Evolutionary conservation across 2,329 filamentous ascomycete genomes (phyloP).

Genomic region (Hypoxylon sp.): DNA sequence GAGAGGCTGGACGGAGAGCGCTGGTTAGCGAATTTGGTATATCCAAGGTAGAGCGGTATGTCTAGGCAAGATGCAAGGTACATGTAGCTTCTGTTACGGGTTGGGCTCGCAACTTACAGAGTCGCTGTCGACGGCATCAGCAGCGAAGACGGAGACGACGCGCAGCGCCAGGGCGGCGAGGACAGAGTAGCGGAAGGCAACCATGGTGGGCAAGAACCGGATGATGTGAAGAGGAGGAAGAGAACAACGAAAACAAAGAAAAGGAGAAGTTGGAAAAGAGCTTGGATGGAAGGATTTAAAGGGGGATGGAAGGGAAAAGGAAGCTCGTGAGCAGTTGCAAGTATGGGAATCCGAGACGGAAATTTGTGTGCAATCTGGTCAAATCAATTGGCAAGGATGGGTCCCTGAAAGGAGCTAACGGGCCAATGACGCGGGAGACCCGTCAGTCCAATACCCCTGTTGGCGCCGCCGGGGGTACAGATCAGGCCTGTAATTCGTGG

Average conservation of each 20-base stretch:
- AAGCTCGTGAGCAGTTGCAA: neutral
- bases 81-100: neutral
- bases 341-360: neutral
- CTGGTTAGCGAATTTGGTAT: conserved; percentile 10
- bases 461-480: neutral
- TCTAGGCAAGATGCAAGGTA: neutral
- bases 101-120: conserved; percentile 41
- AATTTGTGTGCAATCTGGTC: conserved; percentile 39
- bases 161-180: conserved; percentile 47
- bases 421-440: conserved; percentile 33
- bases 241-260: conserved; percentile 10
- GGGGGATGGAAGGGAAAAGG: conserved; percentile 11
- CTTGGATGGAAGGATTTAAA: neutral
- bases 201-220: conserved; percentile 39
- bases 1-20: conserved; percentile 32
- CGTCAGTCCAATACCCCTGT: conserved; percentile 4
- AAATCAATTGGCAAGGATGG: conserved; percentile 31
- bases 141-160: conserved; percentile 46
- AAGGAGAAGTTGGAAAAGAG: neutral
- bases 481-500: neutral
- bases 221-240: conserved; percentile 12
- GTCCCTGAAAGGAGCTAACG: conserved; percentile 7
- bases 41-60: neutral
- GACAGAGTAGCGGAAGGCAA: conserved; percentile 46
- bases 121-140: conserved; percentile 39